Conservation (phyloP, 2,329 filamentous ascomycete genomes). For the Rhinocladiella similis region DNA sequence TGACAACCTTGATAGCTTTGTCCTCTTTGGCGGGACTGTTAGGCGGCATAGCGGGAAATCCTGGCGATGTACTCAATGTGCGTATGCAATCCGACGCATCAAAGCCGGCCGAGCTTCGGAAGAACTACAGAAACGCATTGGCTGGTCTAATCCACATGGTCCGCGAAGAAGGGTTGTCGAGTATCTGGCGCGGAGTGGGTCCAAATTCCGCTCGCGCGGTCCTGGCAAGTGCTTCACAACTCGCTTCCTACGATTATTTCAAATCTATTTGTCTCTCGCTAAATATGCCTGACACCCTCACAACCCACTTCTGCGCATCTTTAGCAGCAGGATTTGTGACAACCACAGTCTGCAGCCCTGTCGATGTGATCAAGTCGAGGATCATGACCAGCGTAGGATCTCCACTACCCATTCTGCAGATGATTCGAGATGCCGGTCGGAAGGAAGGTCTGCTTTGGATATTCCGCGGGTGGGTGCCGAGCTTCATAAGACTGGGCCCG, state of each 20-base stretch:
- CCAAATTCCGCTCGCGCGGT: constrained; percentile 64
- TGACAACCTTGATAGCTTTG: constrained; percentile 76
- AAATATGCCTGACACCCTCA: constrained; percentile 55
- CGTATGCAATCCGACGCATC: constrained; percentile 94
- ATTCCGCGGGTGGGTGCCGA: constrained; percentile 68
- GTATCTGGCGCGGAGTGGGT: constrained; percentile 75
- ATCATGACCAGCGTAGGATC: constrained; percentile 56
- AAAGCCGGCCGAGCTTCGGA: constrained; percentile 68
- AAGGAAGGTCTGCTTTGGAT: constrained; percentile 63
- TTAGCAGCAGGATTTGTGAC: constrained; percentile 65
- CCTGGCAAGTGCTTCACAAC: constrained; percentile 64
- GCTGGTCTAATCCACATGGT: constrained; percentile 85
- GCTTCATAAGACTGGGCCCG: constrained; percentile 64
- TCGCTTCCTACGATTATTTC: constrained; percentile 64
- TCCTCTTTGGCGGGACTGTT: constrained; percentile 80
- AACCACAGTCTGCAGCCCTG: constrained; percentile 65
- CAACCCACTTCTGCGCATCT: constrained; percentile 62
- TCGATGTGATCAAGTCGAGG: constrained; percentile 66
- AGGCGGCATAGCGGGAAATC: constrained; percentile 87
- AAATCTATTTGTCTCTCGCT: constrained; percentile 57
- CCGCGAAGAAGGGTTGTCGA: constrained; percentile 73
- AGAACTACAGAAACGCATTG: constrained; percentile 86
- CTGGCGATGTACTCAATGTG: constrained; percentile 93
- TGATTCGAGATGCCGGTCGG: constrained; percentile 55
- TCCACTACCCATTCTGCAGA: constrained; percentile 44